Percentiles rank a stretch among this genome's conserved stretches.
phyloP scores from a whole-genome alignment of 2,329 filamentous ascomycete species.

The Pseudocercospora vitis region DNA sequence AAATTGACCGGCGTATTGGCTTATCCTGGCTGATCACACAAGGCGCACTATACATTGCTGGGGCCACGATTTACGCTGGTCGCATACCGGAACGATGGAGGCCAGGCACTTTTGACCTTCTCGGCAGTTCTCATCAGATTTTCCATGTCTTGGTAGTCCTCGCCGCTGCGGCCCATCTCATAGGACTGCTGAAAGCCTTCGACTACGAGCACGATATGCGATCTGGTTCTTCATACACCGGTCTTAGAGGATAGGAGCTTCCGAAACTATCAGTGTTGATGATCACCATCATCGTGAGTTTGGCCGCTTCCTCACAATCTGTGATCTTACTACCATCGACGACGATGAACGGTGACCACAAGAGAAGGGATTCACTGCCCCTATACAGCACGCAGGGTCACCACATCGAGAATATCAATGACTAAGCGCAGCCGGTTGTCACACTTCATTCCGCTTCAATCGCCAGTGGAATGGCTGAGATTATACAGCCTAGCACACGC shows the following conservation, averaged over 20 bases:
- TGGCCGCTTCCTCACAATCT: not conserved
- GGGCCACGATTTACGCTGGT: constrained; percentile 81
- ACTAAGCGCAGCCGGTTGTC: too few species aligned
- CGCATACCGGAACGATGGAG: constrained; percentile 79
- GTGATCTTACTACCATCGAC: not conserved
- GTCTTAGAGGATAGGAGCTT: not conserved
- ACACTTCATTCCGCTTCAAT: too few species aligned
- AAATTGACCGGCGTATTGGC: constrained; percentile 72
- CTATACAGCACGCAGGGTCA: too few species aligned
- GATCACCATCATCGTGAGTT: not conserved
- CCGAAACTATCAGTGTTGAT: not conserved
- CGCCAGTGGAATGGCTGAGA: too few species aligned
- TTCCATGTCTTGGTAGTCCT: constrained; percentile 88
- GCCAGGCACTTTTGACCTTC: constrained; percentile 82
- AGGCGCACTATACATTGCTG: constrained; percentile 79
- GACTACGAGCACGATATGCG: constrained; percentile 68
- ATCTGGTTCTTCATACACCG: not conserved
- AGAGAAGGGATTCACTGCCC: too few species aligned
- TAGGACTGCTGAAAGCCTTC: constrained; percentile 79
- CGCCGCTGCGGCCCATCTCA: constrained; percentile 78
- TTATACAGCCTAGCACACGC: too few species aligned
- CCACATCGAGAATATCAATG: too few species aligned
- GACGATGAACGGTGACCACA: too few species aligned
- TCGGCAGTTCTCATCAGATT: constrained; percentile 92
- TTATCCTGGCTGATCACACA: constrained; percentile 78